A percentile compares a stretch with the other conserved stretches of the same genome.
Evolutionary conservation across 2,329 filamentous ascomycete genomes (phyloP).

Genomic region (Trichothecium sympodiale): DNA sequence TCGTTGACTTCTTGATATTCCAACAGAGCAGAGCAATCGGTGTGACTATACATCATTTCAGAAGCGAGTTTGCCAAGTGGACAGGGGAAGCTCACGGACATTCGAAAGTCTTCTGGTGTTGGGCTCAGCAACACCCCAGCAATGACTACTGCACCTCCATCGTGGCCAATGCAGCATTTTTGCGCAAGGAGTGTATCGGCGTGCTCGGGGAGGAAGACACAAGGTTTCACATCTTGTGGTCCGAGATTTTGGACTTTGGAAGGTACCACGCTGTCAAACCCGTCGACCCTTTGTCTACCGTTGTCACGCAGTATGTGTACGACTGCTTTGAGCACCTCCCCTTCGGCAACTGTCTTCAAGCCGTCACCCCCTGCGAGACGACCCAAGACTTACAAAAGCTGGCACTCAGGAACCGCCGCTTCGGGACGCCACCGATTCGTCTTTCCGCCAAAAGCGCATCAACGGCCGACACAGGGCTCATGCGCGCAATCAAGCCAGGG

Average conservation of each 20-base stretch:
- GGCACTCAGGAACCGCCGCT: constrained; percentile 15
- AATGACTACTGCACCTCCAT: constrained; percentile 54
- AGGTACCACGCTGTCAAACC: constrained; percentile 15
- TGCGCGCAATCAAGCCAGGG: constrained; percentile 26
- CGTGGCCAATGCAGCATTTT: constrained; percentile 47
- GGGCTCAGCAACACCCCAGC: constrained; percentile 37
- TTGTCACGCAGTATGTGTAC: constrained; percentile 61
- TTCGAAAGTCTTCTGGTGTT: constrained; percentile 33
- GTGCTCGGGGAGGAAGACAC: constrained; percentile 24
- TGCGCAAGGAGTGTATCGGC: constrained; percentile 53
- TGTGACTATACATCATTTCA: constrained; percentile 47
- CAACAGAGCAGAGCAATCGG: constrained; percentile 16
- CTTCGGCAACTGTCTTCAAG: constrained; percentile 41
- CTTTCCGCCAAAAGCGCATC: constrained; percentile 11
- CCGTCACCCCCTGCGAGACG: constrained; percentile 14
- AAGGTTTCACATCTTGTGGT: constrained; percentile 19
- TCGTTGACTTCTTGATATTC: constrained; percentile 51
- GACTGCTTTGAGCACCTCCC: constrained; percentile 53
- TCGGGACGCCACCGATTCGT: constrained; percentile 15
- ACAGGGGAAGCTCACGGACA: constrained; percentile 30
- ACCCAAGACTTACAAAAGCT: constrained; percentile 16
- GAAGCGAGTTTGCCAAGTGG: constrained; percentile 46
- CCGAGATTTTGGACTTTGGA: constrained; percentile 31
- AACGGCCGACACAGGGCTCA: constrained; percentile 11
- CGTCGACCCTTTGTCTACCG: constrained; percentile 28